Evolutionary conservation across 148 eudicot species (phyloP), one percentile per base, ranked within the genome.

Genomic region (Persicaria tinctoria): DNA sequence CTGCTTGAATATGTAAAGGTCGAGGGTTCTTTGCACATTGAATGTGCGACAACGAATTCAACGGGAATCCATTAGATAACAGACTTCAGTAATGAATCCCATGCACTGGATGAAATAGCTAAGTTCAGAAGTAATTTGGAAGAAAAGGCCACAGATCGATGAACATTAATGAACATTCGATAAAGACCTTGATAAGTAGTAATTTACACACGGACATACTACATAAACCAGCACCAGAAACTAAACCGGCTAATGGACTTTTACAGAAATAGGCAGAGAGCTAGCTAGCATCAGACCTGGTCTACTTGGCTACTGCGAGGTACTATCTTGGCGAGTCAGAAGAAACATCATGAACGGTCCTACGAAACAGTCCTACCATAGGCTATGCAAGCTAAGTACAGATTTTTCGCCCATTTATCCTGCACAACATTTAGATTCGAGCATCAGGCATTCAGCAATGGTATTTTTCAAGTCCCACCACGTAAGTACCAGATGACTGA

Each of bases 321-420:
- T 63, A 38, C 17, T 38, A 14, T 66, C 70, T 66, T 66, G 8
- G 46, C 17, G 2, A 66, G 48, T 6, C 13, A 20, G 9, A 60
- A 27, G 13, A 66, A 12, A 5, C 4, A 73, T 90, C 85, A 1
- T 2, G 41, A 32, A 32, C 41, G 2, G 41, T 32, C 41, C 41
- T 32, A 90, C n/a, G 91, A 88, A 51, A 91, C 93, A 4, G 97
- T 91, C 72, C 97, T 78, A 32, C 97, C 97, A 70, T 89, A 91
- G 81, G 93, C 89, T 77, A 91, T 78, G 53, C 86, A 87, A 46
- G 97, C 91, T 10, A 91, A 85, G 73, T 91, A 91, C 69, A 91
- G 84, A 85, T 89, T 89, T 80, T 89, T 91, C 3, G 93, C 87
- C 97, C 97, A 91, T 84, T 91, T 91, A n/a, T 91, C 97, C 97